Evolutionary conservation across 1,284 basidiomycete genomes (phyloP).

Genomic region (Puccinia hordei): DNA sequence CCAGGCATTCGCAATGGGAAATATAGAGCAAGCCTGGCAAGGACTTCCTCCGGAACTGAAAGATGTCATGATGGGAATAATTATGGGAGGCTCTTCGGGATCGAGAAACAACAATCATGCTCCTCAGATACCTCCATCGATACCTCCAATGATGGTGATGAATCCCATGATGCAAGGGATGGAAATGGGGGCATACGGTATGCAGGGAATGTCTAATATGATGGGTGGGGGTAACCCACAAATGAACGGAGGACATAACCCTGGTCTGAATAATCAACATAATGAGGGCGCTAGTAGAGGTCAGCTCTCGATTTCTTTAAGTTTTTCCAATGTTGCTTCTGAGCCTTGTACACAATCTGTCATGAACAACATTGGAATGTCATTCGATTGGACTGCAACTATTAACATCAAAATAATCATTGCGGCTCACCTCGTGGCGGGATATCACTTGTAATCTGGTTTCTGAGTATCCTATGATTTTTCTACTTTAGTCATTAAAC

Average conservation of each 20-base stretch:
- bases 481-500: constrained; percentile 43
- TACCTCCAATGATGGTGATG: constrained; percentile 50
- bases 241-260: constrained; percentile 49
- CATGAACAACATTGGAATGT: constrained; percentile 34
- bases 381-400: constrained; percentile 13
- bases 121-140: constrained; percentile 35
- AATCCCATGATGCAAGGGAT: constrained; percentile 49
- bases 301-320: constrained; percentile 44
- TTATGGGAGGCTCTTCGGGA: constrained; percentile 39
- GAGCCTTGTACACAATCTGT: constrained; percentile 30
- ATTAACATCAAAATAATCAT: neutral
- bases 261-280: constrained; percentile 45
- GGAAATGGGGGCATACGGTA: constrained; percentile 46
- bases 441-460: constrained; percentile 14
- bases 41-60: constrained; percentile 38
- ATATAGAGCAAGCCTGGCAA: constrained; percentile 49
- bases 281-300: constrained; percentile 50
- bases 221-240: constrained; percentile 36
- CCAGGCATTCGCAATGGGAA: constrained; percentile 43
- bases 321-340: constrained; percentile 21
- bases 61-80: constrained; percentile 47
- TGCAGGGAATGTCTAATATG: constrained; percentile 50
- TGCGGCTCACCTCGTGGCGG: neutral
- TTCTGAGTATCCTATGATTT: constrained; percentile 35
- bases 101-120: constrained; percentile 41